A percentile compares a stretch with the other conserved stretches of the same genome.
Conservation (phyloP, 2,329 filamentous ascomycete genomes). For the Ilyonectria sp. region DNA sequence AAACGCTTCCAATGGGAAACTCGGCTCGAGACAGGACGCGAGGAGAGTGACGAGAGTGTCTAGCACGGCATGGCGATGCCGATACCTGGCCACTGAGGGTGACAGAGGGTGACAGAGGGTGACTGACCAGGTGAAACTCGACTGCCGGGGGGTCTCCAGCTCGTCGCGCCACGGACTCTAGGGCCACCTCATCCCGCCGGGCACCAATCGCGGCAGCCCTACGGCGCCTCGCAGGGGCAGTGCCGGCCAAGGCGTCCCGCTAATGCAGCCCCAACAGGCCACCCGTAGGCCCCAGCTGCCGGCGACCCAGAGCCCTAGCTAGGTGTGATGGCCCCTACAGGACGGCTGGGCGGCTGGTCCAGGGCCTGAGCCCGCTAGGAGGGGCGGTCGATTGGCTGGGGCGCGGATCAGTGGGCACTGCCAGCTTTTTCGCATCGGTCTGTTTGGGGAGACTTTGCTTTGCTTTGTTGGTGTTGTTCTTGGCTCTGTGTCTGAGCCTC, state of each 20-base stretch:
- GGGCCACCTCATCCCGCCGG: slow-evolving; percentile 7
- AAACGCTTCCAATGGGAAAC: slow-evolving; percentile 10
- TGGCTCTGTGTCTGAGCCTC: slow-evolving; percentile 8
- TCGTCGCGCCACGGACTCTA: slow-evolving; percentile 14
- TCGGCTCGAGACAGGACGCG: neutral
- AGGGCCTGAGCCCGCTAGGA: neutral
- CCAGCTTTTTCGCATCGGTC: neutral
- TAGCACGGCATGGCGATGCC: slow-evolving; percentile 26
- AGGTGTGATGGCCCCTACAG: neutral
- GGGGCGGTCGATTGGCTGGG: neutral
- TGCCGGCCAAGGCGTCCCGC: slow-evolving; percentile 23
- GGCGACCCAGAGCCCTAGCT: neutral
- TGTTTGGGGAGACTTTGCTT: neutral
- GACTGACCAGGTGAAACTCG: slow-evolving; percentile 7
- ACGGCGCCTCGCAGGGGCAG: slow-evolving; percentile 21
- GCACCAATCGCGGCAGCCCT: slow-evolving; percentile 24
- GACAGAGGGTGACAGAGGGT: too few species aligned
- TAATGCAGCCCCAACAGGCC: slow-evolving; percentile 20
- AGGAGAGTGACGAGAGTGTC: neutral
- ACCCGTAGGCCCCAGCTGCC: neutral
- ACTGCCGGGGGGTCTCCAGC: neutral
- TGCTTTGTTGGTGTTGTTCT: neutral
- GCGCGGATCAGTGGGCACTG: neutral
- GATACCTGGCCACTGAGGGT: slow-evolving; percentile 1
- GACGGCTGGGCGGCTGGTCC: neutral